Evolutionary conservation across 2,329 filamentous ascomycete species (phyloP).

Genomic region (Fusarium napiforme): DNA sequence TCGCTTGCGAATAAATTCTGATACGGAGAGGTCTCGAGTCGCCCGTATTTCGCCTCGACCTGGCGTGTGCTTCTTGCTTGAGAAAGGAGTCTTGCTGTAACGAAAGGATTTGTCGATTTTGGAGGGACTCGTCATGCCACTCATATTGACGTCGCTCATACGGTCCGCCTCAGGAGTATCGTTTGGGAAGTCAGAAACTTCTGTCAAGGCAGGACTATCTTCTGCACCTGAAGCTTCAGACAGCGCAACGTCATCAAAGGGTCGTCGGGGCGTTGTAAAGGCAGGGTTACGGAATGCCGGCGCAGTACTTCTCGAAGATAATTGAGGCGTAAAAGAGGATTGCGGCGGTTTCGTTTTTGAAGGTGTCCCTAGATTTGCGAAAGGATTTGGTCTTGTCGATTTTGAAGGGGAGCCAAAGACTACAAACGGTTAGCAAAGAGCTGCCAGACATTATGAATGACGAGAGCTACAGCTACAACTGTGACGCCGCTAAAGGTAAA

Average conservation of each 20-base stretch:
- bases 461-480: background rate
- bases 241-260: conserved; percentile 62
- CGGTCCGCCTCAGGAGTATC: conserved; percentile 65
- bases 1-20: conserved; percentile 64
- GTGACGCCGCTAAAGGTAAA: conserved; percentile 5
- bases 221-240: conserved; percentile 69
- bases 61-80: conserved; percentile 57
- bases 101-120: conserved; percentile 59
- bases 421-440: conserved; percentile 19
- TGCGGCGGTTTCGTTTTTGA: conserved; percentile 56
- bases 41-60: conserved; percentile 74
- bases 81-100: conserved; percentile 53
- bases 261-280: conserved; percentile 71
- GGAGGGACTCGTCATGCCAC: conserved; percentile 57
- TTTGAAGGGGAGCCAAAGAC: conserved; percentile 55
- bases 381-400: conserved; percentile 50
- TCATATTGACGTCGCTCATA: conserved; percentile 56
- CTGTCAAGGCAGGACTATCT: conserved; percentile 69
- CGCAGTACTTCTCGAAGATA: conserved; percentile 56
- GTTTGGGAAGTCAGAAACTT: conserved; percentile 63
- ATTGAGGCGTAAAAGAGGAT: conserved; percentile 59
- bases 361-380: conserved; percentile 52
- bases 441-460: conserved; percentile 25
- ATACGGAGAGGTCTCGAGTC: conserved; percentile 51
- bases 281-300: conserved; percentile 71